A percentile compares a stretch with the other conserved stretches of the same genome.
Conservation (phyloP, 129 eudicot species). For the Centrapalus pauciflorus region DNA sequence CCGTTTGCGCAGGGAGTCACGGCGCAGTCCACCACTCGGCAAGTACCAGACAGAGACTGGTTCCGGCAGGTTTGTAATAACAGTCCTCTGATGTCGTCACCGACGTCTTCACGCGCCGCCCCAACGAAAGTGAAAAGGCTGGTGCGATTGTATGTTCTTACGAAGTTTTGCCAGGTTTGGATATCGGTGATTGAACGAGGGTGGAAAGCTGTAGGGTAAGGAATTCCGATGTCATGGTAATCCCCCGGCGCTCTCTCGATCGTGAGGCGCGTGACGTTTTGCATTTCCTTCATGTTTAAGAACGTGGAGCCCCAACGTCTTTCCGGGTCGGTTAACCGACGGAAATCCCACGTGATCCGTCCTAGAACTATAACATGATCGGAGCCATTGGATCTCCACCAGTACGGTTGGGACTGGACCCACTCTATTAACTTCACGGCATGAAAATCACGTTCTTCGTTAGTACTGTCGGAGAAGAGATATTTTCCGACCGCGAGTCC, state of each 20-base stretch:
- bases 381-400: constrained; percentile 61
- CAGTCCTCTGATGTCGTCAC: constrained; percentile 54
- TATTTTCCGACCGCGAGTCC: constrained; percentile 77
- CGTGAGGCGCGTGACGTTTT: constrained; percentile 56
- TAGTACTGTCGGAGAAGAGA: constrained; percentile 39
- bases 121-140: constrained; percentile 66
- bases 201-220: constrained; percentile 98
- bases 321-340: constrained; percentile 70
- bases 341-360: constrained; percentile 82
- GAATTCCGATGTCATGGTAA: constrained; percentile 66
- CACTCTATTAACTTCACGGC: constrained; percentile 50
- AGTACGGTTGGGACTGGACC: constrained; percentile 51
- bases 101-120: constrained; percentile 47
- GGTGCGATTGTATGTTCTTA: constrained; percentile 44
- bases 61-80: constrained; percentile 45
- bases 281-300: constrained; percentile 69
- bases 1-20: constrained; percentile 57
- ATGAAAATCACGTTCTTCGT: constrained; percentile 43
- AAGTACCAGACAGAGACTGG: constrained; percentile 34
- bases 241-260: constrained; percentile 67
- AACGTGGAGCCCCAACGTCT: constrained; percentile 74
- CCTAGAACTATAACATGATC: constrained; percentile 65
- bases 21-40: constrained; percentile 67
- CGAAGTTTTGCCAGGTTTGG: constrained; percentile 58
- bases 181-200: constrained; percentile 46